Conservation (phyloP, 768 basidiomycete genomes). For the Suillus occidentalis region DNA sequence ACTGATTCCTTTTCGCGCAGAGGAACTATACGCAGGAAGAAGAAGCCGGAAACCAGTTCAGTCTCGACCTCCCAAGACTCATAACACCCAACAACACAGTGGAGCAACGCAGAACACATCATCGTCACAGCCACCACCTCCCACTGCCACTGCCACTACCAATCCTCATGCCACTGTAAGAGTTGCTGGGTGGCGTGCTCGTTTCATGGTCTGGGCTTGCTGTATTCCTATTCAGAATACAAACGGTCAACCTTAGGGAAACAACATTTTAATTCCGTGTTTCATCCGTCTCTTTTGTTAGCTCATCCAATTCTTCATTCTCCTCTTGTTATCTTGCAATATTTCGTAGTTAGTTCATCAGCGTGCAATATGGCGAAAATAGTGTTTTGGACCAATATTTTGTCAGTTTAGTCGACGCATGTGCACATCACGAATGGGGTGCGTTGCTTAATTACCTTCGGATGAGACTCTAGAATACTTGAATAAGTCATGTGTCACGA, state of each 20-base stretch:
- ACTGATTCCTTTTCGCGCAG: background rate
- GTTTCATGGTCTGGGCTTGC: background rate
- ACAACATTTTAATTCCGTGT: background rate
- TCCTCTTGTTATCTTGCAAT: background rate
- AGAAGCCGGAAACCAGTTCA: background rate
- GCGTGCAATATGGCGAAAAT: background rate
- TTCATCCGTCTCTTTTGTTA: background rate
- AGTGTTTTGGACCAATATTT: background rate
- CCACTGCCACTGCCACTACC: background rate
- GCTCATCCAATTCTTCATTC: background rate
- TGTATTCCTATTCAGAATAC: background rate
- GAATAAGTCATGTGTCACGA: background rate
- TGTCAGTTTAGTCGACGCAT: background rate
- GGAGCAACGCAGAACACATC: background rate
- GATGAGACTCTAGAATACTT: background rate
- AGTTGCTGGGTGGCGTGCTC: background rate
- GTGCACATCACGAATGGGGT: no score
- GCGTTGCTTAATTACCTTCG: background rate
- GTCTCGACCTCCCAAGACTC: background rate
- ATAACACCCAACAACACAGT: background rate
- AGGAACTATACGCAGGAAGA: background rate
- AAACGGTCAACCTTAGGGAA: background rate
- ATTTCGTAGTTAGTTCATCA: background rate
- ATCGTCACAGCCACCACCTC: background rate
- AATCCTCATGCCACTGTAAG: background rate